Conservation (phyloP, 108 stramenopile genomes). For the Ochromonas danica region DNA sequence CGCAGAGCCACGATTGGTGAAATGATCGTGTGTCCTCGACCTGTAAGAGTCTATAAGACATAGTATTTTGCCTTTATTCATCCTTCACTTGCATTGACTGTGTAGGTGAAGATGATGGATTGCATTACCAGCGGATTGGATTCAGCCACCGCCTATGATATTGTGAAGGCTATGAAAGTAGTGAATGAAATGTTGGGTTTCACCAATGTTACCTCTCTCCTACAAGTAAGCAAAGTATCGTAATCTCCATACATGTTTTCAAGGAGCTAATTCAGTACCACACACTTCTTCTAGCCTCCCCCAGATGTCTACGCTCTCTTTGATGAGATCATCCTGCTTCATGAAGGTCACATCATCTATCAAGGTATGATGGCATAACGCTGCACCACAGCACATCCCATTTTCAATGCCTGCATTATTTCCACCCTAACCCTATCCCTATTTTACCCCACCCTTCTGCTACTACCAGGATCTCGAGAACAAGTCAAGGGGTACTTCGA, state of each 20-base stretch:
- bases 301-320: slow-evolving; percentile 85
- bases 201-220: slow-evolving; percentile 66
- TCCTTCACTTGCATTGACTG: slow-evolving; percentile 77
- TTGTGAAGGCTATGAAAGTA: no score
- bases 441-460: neutral
- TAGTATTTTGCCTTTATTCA: slow-evolving; percentile 72
- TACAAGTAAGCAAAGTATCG: slow-evolving; percentile 60
- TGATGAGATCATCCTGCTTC: slow-evolving; percentile 76
- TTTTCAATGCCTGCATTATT: no score
- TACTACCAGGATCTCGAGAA: slow-evolving; percentile 57
- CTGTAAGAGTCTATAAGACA: slow-evolving; percentile 63
- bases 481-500: slow-evolving; percentile 61
- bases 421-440: no score
- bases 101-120: no score
- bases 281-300: slow-evolving; percentile 56
- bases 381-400: no score
- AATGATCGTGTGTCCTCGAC: slow-evolving; percentile 56
- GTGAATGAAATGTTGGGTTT: slow-evolving; percentile 17
- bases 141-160: no score
- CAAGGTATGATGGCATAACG: no score
- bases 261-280: no score
- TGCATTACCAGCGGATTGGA: slow-evolving; percentile 38
- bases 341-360: slow-evolving; percentile 72
- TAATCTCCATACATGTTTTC: no score
- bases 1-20: slow-evolving; percentile 81